Evolutionary conservation across 768 basidiomycete genomes (phyloP).

Genomic region (Serpula lacrymans): DNA sequence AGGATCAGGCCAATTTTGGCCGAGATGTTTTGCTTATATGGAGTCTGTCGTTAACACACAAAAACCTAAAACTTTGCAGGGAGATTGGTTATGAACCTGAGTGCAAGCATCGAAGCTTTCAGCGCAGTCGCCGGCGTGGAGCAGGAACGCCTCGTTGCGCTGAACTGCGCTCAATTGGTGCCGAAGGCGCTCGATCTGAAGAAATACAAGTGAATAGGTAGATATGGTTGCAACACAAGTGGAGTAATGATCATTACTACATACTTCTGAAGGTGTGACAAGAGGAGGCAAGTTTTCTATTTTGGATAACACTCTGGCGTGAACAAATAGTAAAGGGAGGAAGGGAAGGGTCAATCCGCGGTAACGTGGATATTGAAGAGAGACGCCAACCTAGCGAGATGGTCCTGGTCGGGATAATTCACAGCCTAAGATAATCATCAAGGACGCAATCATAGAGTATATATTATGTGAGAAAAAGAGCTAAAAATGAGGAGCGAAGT

Average conservation of each 20-base stretch:
- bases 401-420: conserved; percentile 60
- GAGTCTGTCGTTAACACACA: conserved; percentile 8
- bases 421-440: conserved; percentile 51
- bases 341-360: not conserved
- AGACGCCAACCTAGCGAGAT: conserved; percentile 51
- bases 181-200: conserved; percentile 82
- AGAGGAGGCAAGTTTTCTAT: conserved; percentile 80
- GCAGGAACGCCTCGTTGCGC: conserved; percentile 83
- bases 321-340: not conserved
- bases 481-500: not conserved
- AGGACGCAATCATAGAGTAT: conserved; percentile 3
- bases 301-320: conserved; percentile 69
- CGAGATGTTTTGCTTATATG: conserved; percentile 86
- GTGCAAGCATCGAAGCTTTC: conserved; percentile 92
- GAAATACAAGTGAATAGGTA: conserved; percentile 1
- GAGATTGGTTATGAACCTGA: conserved; percentile 41
- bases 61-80: conserved; percentile 5
- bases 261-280: conserved; percentile 89
- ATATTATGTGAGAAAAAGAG: not conserved
- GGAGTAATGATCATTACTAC: conserved; percentile 29
- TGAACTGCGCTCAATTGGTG: conserved; percentile 79
- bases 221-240: conserved; percentile 1
- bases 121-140: conserved; percentile 98
- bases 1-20: conserved; percentile 88
- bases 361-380: not conserved